Base-by-base conservation (phyloP, 176 grass and related monocot genomes). In the Leersia perrieri region DNA sequence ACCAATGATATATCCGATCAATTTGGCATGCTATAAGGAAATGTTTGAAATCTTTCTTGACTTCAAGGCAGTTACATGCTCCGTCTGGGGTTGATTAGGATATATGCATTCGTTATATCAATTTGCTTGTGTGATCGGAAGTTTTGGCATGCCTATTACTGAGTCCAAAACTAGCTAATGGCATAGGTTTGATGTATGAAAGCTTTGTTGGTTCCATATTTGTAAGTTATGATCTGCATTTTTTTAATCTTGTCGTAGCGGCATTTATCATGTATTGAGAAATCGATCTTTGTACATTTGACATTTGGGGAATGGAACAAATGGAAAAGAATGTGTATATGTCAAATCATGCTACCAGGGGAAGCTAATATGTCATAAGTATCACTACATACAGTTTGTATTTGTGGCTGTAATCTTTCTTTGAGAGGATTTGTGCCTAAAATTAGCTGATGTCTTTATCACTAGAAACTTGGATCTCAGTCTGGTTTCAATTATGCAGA, bases 401-500 rank as follows among this genome's bases (percentile, higher is more conserved):
- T n/a, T 60, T 73, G 23, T 26, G 42, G 10, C 69, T n/a, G 9
- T 16, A 31, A 58, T 62, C 18, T 42, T 73, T 74, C 5, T 33
- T 76, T 12, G 70, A 60, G 70, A 41, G 30, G 45, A 63, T 69
- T 49, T 47, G 31, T 41, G 26, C 33, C 32, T 74, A 80, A 80
- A 51, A 82, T 68, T 7, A 23, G 23, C n/a, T 35, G 15, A 5
- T 88, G 45, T 30, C 75, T 80, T 27, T 62, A 23, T 34, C 34
- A 20, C 14, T 76, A 36, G n/a, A 53, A 71, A 36, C 38, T 27
- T 76, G 81, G 47, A 55, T 40, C 80, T 83, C 36, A 63, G 13
- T 64, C 64, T 18, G 55, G 33, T 85, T 81, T 81, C 67, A 78
- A 20, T 76, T 76, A 30, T 66, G 57, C 79, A 94, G 92, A 83